Percentiles rank a stretch among this genome's conserved stretches.
phyloP scores from a whole-genome alignment of 2,329 filamentous ascomycete species.

The Aspergillus bombycis region DNA sequence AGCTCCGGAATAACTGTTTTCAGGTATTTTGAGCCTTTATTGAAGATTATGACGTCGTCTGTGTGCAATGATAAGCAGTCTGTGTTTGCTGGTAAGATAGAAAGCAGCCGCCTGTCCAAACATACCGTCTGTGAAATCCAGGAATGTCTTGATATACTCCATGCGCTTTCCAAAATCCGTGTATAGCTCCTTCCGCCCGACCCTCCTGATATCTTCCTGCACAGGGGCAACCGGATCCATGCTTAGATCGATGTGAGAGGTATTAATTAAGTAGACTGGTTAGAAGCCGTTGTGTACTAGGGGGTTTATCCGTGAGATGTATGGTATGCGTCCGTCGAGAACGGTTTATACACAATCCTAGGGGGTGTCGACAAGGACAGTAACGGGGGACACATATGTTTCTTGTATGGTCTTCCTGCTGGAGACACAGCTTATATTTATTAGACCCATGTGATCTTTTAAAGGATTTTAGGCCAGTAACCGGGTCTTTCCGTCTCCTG shows the following conservation, averaged over 20 bases:
- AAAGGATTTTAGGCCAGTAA: background rate
- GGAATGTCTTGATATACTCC: slow-evolving; percentile 10
- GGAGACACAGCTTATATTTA: background rate
- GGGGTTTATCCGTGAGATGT: background rate
- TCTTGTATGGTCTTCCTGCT: background rate
- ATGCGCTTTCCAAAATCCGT: slow-evolving; percentile 16
- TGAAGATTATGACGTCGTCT: slow-evolving; percentile 15
- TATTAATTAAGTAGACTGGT: background rate
- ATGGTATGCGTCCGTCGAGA: background rate
- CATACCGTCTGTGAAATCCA: slow-evolving; percentile 14
- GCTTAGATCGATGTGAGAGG: background rate
- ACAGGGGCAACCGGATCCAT: slow-evolving; percentile 8
- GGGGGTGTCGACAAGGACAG: background rate
- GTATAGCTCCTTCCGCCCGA: slow-evolving; percentile 15
- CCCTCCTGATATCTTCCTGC: slow-evolving; percentile 8
- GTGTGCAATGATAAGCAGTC: background rate
- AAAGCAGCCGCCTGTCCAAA: background rate
- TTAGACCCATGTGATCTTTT: background rate
- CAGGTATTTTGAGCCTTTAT: slow-evolving; percentile 14
- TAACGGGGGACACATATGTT: background rate
- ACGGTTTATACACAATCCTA: background rate
- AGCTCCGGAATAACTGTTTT: slow-evolving; percentile 13
- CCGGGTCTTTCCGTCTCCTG: slow-evolving; percentile 2
- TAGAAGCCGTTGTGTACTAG: background rate
- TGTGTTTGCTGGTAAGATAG: background rate